Conservation (phyloP, 352 stramenopile species). For the Phytopythium kandeliae region DNA sequence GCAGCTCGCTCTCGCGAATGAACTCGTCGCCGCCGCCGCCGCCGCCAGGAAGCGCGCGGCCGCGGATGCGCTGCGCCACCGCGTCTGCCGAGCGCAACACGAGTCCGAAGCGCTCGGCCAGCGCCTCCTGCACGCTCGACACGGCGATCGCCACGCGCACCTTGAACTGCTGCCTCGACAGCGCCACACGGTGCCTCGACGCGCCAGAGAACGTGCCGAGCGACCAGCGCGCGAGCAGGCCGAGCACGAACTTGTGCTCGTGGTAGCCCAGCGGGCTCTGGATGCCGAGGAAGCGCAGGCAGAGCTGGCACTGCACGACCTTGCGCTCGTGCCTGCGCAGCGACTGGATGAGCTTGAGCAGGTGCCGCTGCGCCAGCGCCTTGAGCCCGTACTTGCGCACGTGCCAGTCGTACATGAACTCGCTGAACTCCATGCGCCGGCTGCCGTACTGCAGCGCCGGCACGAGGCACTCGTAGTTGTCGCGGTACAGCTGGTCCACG, state of each 20-base stretch:
- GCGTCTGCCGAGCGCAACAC: constrained; percentile 53
- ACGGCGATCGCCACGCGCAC: constrained; percentile 44
- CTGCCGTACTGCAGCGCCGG: constrained; percentile 65
- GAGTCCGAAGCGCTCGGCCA: constrained; percentile 55
- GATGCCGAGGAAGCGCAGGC: constrained; percentile 64
- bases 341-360: constrained; percentile 76
- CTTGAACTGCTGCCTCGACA: constrained; percentile 53
- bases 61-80: constrained; percentile 34
- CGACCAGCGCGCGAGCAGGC: constrained; percentile 59
- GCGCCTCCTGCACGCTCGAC: constrained; percentile 44
- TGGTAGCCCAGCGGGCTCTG: constrained; percentile 58
- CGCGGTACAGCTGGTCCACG: constrained; percentile 68
- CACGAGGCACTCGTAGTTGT: constrained; percentile 63
- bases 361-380: constrained; percentile 60
- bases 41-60: constrained; percentile 26
- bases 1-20: constrained; percentile 51
- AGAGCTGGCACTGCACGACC: constrained; percentile 58
- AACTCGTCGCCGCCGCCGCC: constrained; percentile 60
- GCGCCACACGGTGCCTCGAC: constrained; percentile 49
- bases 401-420: constrained; percentile 84
- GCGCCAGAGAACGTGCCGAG: constrained; percentile 43
- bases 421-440: constrained; percentile 71
- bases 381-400: constrained; percentile 80
- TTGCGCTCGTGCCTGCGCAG: constrained; percentile 71
- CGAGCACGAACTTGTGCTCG: constrained; percentile 71